These are phyloP conservation scores for Lepiota venenata DNA, from an alignment of 768 basidiomycete species.

Conservation along the genomic window DNA sequence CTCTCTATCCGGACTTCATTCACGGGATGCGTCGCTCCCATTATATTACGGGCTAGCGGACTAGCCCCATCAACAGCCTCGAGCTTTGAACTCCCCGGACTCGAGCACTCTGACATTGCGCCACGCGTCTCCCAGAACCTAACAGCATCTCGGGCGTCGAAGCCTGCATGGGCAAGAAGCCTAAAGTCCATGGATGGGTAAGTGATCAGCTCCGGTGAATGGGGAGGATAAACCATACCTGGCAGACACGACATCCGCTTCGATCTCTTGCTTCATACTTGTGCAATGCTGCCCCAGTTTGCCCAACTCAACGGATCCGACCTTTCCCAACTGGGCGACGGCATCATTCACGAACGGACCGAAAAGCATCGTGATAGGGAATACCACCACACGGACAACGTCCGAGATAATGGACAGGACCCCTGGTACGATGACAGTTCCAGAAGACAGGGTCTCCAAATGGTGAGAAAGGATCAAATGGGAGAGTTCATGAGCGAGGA, in stretches of 20 bases:
- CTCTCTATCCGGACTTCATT: constrained; percentile 58
- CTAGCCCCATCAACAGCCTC: constrained; percentile 17
- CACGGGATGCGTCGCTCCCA: constrained; percentile 65
- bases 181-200: constrained; percentile 34
- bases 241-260: constrained; percentile 88
- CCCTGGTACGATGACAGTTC: constrained; percentile 78
- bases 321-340: constrained; percentile 74
- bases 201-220: constrained; percentile 4
- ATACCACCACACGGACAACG: constrained; percentile 71
- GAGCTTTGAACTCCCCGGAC: constrained; percentile 14
- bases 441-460: constrained; percentile 85
- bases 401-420: constrained; percentile 76
- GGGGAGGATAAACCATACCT: constrained; percentile 40
- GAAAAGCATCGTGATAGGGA: constrained; percentile 87
- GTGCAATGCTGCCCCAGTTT: constrained; percentile 76
- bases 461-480: constrained; percentile 92
- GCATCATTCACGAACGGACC: constrained; percentile 97
- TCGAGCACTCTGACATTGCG: constrained; percentile 41
- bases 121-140: constrained; percentile 76
- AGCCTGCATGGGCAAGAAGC: constrained; percentile 89
- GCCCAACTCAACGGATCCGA: constrained; percentile 71
- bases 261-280: constrained; percentile 80
- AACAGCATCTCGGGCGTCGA: constrained; percentile 80
- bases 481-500: constrained; percentile 91
- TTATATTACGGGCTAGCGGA: constrained; percentile 28